Percentiles rank a stretch among this genome's conserved stretches.
Conservation (phyloP, 352 stramenopile genomes). For the Globisporangium okanoganense region DNA sequence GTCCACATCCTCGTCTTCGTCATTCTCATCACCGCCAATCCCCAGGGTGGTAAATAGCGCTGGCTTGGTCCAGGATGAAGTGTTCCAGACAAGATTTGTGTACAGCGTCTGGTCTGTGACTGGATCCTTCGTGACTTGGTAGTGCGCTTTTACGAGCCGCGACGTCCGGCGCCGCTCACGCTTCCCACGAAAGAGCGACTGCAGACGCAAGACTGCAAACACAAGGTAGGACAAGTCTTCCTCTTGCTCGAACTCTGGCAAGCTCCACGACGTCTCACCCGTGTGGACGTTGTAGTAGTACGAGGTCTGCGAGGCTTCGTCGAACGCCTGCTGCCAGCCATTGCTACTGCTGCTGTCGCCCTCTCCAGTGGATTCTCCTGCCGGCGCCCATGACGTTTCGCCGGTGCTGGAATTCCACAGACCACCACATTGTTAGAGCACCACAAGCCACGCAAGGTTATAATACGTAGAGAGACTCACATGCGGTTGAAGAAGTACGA, state of each 20-base stretch:
- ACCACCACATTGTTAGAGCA: background rate
- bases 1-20: constrained; percentile 11
- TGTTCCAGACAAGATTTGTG: constrained; percentile 33
- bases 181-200: constrained; percentile 39
- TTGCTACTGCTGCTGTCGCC: constrained; percentile 13
- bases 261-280: constrained; percentile 66
- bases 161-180: constrained; percentile 27
- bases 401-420: constrained; percentile 29
- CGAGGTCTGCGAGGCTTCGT: constrained; percentile 55
- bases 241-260: constrained; percentile 19
- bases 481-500: constrained; percentile 57
- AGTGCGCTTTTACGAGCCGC: constrained; percentile 29
- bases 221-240: constrained; percentile 39
- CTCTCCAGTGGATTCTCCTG: constrained; percentile 22
- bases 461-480: constrained; percentile 18
- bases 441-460: too few species aligned
- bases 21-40: constrained; percentile 19
- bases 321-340: constrained; percentile 59
- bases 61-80: constrained; percentile 37
- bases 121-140: constrained; percentile 32
- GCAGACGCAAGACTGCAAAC: constrained; percentile 45
- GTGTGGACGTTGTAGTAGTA: constrained; percentile 75
- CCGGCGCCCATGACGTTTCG: constrained; percentile 51
- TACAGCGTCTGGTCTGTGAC: constrained; percentile 39
- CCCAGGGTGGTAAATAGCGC: constrained; percentile 30